Conservation (phyloP, 1,284 basidiomycete genomes). For the Leccinum pseudoinsigne region DNA sequence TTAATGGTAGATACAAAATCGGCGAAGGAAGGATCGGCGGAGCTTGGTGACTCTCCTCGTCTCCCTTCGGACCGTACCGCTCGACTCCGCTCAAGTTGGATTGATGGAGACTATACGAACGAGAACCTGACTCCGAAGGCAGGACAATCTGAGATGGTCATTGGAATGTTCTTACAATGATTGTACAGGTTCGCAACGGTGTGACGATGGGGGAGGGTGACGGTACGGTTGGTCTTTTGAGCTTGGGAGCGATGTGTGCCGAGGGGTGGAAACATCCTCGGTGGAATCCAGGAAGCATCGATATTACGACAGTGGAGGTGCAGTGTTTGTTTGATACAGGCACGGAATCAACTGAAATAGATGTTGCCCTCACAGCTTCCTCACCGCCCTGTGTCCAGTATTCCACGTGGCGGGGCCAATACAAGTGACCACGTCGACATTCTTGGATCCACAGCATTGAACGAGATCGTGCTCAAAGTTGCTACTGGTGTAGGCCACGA, state of each 20-base stretch:
- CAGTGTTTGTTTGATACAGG: constrained; percentile 19
- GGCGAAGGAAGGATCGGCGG: constrained; percentile 38
- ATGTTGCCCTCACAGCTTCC: constrained; percentile 56
- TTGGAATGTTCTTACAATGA: neutral
- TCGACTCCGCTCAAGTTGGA: constrained; percentile 64
- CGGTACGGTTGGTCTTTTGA: constrained; percentile 90
- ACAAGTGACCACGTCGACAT: constrained; percentile 95
- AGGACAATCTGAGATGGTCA: constrained; percentile 9
- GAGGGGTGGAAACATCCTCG: constrained; percentile 90
- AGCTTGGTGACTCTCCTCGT: constrained; percentile 45
- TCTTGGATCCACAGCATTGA: constrained; percentile 84
- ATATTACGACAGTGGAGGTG: constrained; percentile 86
- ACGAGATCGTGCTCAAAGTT: constrained; percentile 90
- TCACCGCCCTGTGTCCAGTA: constrained; percentile 77
- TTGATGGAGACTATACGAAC: constrained; percentile 80
- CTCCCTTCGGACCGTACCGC: constrained; percentile 59
- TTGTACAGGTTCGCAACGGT: constrained; percentile 65
- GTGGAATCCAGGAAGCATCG: constrained; percentile 94
- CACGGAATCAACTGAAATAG: constrained; percentile 11
- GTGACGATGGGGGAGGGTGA: constrained; percentile 94
- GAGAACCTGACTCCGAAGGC: constrained; percentile 64
- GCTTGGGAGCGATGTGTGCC: constrained; percentile 93
- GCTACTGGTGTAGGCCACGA: constrained; percentile 77
- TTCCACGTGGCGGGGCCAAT: constrained; percentile 87
- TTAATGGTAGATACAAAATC: constrained; percentile 45